These are phyloP conservation scores for Aspergillus alliaceus DNA, from an alignment of 2,329 filamentous ascomycete species.

Conservation along the genomic window DNA sequence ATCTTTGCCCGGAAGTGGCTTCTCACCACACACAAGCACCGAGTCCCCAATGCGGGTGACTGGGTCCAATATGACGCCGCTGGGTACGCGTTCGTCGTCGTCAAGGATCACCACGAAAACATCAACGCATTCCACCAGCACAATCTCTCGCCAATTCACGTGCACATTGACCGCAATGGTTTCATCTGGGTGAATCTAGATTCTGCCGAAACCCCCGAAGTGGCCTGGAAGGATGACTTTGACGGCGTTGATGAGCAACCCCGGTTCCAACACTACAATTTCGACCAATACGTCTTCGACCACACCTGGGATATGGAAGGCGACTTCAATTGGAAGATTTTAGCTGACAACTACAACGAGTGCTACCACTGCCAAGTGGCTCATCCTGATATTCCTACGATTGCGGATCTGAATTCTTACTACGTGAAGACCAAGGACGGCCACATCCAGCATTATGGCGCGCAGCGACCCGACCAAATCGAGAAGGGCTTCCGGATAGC, in stretches of 20 bases:
- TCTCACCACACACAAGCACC: conserved; percentile 42
- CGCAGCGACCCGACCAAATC: conserved; percentile 48
- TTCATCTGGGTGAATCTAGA: conserved; percentile 63
- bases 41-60: conserved; percentile 55
- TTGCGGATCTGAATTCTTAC: conserved; percentile 59
- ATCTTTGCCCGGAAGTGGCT: conserved; percentile 58
- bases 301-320: conserved; percentile 59
- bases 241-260: conserved; percentile 48
- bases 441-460: conserved; percentile 52
- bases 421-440: conserved; percentile 48
- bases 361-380: conserved; percentile 28
- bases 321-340: conserved; percentile 61
- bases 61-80: conserved; percentile 57
- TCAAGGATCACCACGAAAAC: conserved; percentile 50
- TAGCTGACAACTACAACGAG: conserved; percentile 64
- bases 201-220: conserved; percentile 43
- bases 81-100: conserved; percentile 58
- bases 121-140: conserved; percentile 63
- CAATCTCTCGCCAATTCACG: conserved; percentile 55
- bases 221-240: conserved; percentile 56
- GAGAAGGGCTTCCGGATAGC: conserved; percentile 42
- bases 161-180: conserved; percentile 54
- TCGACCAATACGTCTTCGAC: conserved; percentile 39
- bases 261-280: conserved; percentile 54
- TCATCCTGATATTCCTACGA: conserved; percentile 23